phyloP scores from a whole-genome alignment of 208 protist genomes.

The Zelonia costaricensis region DNA sequence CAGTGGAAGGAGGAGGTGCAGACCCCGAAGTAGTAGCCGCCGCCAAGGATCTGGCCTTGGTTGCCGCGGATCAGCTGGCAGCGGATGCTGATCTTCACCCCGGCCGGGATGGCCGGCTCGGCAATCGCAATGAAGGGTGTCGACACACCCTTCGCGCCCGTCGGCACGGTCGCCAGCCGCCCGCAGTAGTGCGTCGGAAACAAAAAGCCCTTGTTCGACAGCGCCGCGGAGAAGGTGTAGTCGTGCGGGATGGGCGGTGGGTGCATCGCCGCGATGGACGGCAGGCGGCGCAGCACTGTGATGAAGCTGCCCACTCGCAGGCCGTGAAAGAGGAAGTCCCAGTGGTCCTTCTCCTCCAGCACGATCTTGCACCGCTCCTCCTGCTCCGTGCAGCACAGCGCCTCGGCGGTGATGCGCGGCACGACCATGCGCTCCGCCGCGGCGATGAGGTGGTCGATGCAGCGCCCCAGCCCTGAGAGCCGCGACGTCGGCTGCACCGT shows the following conservation, averaged over 20 bases:
- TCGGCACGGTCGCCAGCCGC: constrained; percentile 75
- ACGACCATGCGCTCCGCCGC: constrained; percentile 53
- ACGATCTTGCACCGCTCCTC: constrained; percentile 60
- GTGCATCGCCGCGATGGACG: constrained; percentile 22
- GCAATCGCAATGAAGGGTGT: constrained; percentile 89
- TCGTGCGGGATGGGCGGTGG: constrained; percentile 47
- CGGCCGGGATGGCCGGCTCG: constrained; percentile 64
- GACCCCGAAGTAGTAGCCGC: constrained; percentile 90
- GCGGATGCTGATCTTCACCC: constrained; percentile 65
- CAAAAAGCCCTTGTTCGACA: constrained; percentile 75
- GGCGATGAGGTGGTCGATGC: constrained; percentile 69
- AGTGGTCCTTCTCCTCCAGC: constrained; percentile 77
- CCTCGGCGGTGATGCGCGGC: constrained; percentile 75
- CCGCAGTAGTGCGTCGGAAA: constrained; percentile 79
- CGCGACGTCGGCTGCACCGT: constrained; percentile 33
- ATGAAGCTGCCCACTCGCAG: constrained; percentile 67
- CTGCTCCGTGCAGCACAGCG: constrained; percentile 63
- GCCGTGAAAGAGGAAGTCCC: constrained; percentile 82
- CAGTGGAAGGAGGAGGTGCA: constrained; percentile 71
- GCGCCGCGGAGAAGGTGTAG: constrained; percentile 70
- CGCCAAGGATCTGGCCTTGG: constrained; percentile 87
- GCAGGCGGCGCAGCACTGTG: constrained; percentile 42
- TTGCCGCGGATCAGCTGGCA: constrained; percentile 86
- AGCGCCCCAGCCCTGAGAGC: constrained; percentile 56
- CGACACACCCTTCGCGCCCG: constrained; percentile 49